Conservation (phyloP, 768 basidiomycete species). For the Leccinum obscurum region DNA sequence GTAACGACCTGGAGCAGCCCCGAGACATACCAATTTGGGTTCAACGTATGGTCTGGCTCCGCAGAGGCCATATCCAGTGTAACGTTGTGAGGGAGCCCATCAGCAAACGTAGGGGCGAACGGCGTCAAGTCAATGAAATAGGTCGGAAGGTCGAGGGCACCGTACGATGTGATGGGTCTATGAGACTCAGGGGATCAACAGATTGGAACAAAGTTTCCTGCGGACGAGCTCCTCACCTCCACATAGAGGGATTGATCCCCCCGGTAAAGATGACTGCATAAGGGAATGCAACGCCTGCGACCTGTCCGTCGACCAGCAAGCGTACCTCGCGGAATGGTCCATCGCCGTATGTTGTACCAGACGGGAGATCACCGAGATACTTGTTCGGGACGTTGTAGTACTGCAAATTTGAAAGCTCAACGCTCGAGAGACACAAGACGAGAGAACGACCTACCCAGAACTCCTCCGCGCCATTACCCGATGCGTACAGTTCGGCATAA, state of each 20-base stretch:
- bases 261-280: conserved; percentile 71
- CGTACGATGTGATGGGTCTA: conserved; percentile 75
- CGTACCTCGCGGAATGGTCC: conserved; percentile 68
- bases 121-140: conserved; percentile 80
- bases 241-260: conserved; percentile 65
- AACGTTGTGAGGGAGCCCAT: conserved; percentile 63
- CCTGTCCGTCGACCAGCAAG: conserved; percentile 52
- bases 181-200: background rate
- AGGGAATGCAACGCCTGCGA: conserved; percentile 60
- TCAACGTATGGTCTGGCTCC: conserved; percentile 61
- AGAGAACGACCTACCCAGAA: conserved; percentile 60
- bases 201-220: background rate
- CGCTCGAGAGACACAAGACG: background rate
- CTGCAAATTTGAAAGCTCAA: conserved; percentile 34
- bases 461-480: conserved; percentile 65
- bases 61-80: conserved; percentile 73
- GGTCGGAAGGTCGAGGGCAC: conserved; percentile 74
- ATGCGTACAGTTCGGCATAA: conserved; percentile 73
- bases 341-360: conserved; percentile 43
- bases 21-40: conserved; percentile 79
- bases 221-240: conserved; percentile 48
- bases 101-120: conserved; percentile 50
- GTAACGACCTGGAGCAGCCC: conserved; percentile 67
- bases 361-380: conserved; percentile 55
- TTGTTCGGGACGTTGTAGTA: conserved; percentile 68